Conservation (phyloP, 495 filamentous ascomycete species). For the Hyaloscypha finlandica region DNA sequence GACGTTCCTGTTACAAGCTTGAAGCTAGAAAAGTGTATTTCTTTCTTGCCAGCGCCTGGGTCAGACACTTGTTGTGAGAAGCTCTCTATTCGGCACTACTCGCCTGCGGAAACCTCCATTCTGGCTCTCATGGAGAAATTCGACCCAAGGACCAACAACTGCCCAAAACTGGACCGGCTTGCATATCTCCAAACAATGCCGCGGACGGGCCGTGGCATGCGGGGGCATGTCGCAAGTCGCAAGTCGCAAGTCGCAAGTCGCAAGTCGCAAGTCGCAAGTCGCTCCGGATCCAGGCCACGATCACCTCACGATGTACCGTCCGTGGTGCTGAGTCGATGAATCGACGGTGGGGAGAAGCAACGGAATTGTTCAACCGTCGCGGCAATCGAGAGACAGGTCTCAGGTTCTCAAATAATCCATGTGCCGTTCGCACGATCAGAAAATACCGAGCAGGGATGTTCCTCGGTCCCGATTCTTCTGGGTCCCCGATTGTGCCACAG, state of each 20-base stretch:
- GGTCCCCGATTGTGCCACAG: conserved; percentile 26
- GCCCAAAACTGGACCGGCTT: conserved; percentile 23
- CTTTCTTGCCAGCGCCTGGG: background rate
- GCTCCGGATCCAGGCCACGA: background rate
- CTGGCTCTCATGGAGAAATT: background rate
- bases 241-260: too few relatives aligned
- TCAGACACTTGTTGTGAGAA: background rate
- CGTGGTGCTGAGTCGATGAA: too few relatives aligned
- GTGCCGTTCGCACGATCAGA: conserved; percentile 18
- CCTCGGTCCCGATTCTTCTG: conserved; percentile 20
- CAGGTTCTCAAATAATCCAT: conserved; percentile 14
- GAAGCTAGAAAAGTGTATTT: background rate
- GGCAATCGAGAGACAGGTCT: conserved; percentile 2
- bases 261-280: conserved; percentile 1
- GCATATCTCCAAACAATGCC: conserved; percentile 31
- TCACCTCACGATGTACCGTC: background rate
- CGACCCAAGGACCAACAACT: conserved; percentile 22
- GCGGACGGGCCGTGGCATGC: conserved; percentile 24
- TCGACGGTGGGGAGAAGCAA: background rate
- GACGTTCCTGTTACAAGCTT: background rate
- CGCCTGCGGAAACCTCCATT: background rate
- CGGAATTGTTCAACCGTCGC: background rate
- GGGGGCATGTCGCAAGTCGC: background rate
- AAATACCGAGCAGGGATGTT: conserved; percentile 25
- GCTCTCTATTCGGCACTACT: background rate